Percentiles rank a stretch among this genome's conserved stretches.
Evolutionary conservation across 1,139 yeast genomes (phyloP).

Genomic region (Arxiozyma bovina): DNA sequence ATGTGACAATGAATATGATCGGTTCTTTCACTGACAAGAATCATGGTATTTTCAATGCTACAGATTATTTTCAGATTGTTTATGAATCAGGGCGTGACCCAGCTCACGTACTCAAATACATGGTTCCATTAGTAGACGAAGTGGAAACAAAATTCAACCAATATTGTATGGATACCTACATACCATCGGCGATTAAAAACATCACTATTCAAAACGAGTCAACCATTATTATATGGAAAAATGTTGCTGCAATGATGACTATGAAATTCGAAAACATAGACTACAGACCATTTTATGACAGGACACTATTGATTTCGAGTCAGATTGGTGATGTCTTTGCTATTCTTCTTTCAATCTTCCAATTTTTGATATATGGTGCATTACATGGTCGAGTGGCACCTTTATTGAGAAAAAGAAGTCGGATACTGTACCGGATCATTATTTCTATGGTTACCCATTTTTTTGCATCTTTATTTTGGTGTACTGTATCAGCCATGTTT

Average conservation of each 20-base stretch:
- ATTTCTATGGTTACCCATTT: conserved; percentile 43
- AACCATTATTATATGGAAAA: background rate
- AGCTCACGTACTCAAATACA: conserved; percentile 35
- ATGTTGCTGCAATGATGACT: conserved; percentile 12
- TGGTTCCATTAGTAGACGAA: conserved; percentile 35
- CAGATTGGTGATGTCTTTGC: conserved; percentile 71
- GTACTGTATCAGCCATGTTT: conserved; percentile 50
- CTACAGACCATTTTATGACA: conserved; percentile 42
- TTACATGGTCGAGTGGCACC: conserved; percentile 43
- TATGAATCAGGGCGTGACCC: conserved; percentile 52
- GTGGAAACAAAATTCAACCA: conserved; percentile 31
- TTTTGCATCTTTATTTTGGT: conserved; percentile 45
- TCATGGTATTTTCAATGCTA: conserved; percentile 21
- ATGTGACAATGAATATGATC: conserved; percentile 37
- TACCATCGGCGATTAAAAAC: conserved; percentile 23
- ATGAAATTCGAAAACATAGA: conserved; percentile 36
- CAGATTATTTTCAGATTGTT: conserved; percentile 29
- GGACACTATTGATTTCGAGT: conserved; percentile 51
- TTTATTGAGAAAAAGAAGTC: conserved; percentile 38
- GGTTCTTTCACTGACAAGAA: conserved; percentile 31
- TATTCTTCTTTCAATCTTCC: conserved; percentile 57
- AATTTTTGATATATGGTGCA: conserved; percentile 48
- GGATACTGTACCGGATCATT: conserved; percentile 42
- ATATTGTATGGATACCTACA: conserved; percentile 23
- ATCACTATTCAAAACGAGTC: conserved; percentile 2